Conservation (phyloP, 169 alveolate species). For the Blepharisma undulans region DNA sequence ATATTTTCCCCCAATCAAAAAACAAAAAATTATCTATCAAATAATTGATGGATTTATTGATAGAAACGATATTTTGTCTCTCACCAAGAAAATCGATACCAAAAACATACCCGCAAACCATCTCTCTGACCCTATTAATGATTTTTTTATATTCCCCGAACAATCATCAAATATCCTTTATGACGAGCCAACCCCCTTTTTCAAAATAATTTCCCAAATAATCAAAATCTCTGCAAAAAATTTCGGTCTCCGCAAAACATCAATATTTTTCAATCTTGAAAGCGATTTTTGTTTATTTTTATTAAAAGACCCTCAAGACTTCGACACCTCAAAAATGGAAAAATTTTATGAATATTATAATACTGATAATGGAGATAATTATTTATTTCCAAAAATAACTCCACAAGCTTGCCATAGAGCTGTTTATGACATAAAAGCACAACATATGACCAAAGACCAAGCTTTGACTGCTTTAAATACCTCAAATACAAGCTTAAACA, state of each 20-base stretch:
- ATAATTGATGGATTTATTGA: background rate
- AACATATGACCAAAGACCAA: background rate
- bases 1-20: background rate
- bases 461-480: background rate
- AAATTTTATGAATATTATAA: background rate
- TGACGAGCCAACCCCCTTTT: background rate
- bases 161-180: background rate
- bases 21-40: background rate
- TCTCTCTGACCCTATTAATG: background rate
- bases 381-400: background rate
- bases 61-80: background rate
- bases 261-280: background rate
- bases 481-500: background rate
- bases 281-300: background rate
- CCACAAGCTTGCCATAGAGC: background rate
- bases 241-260: background rate
- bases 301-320: background rate
- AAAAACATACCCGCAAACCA: background rate
- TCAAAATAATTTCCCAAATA: background rate
- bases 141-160: background rate
- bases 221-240: background rate
- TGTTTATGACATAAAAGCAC: background rate
- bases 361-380: background rate
- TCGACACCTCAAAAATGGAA: background rate
- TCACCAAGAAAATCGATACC: background rate